A percentile compares a stretch with the other conserved stretches of the same genome.
Evolutionary conservation across 176 grass and related monocot species (phyloP).

Genomic region (Oryza glaberrima): DNA sequence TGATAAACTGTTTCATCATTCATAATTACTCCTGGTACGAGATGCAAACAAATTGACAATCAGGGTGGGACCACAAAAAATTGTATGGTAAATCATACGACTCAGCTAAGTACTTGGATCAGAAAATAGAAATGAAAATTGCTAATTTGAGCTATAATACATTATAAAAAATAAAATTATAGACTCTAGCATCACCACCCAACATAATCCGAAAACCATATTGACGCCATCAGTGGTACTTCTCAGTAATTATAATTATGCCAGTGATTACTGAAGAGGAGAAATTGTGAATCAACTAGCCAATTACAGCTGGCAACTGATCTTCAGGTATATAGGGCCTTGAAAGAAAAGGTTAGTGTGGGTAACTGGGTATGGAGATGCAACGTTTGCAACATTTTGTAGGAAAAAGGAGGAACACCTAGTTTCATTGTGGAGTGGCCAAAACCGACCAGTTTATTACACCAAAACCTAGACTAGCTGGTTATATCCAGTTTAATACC

Average conservation of each 20-base stretch:
- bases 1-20: conserved; percentile 98
- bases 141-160: background rate
- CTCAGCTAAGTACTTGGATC: background rate
- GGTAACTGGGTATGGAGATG: background rate
- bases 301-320: background rate
- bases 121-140: background rate
- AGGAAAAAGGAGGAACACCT: background rate
- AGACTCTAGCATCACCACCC: background rate
- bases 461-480: background rate
- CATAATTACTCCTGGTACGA: conserved; percentile 79
- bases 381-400: background rate
- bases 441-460: background rate
- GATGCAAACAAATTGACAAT: conserved; percentile 17
- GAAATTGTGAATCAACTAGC: background rate
- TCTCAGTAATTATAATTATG: background rate
- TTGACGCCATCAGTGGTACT: background rate
- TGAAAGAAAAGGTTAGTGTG: background rate
- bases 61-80: background rate
- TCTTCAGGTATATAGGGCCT: background rate
- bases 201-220: background rate
- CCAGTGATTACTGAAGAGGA: background rate
- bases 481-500: background rate
- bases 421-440: background rate
- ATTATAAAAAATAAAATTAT: background rate
- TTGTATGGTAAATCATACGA: background rate